Base-by-base conservation (phyloP, 2,329 filamentous ascomycete species). In the Colletotrichum kahawae region DNA sequence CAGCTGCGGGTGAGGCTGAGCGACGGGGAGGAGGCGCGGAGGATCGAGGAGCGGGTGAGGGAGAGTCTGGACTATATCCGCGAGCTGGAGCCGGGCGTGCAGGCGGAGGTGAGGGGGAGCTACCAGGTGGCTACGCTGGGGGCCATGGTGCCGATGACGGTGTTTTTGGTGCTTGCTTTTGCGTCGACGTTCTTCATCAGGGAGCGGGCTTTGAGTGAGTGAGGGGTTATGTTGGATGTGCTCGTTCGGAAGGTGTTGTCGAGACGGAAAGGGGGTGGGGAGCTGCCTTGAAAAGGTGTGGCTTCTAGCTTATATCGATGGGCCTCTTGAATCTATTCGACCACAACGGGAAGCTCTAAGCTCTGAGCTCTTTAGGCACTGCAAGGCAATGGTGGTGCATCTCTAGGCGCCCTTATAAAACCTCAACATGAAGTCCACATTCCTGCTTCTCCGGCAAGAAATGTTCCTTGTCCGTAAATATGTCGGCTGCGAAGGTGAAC, bases 51-150 rank as follows among this genome's bases (percentile, higher is more conserved):
- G 73, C 88, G 88, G 13, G 94, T 95, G 5, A 88, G 94, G 29
- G 88, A 94, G 82, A 95, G 91, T 79, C 86, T 96, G 56, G 90
- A 93, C 65, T 95, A 90, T 79, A 92, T 95, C 81, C 89, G 89
- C 62, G 85, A 88, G 6, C 86, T 96, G 38, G 90, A 94, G 7
- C 92, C 93, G 0, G 85, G 82, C 4, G 83, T 93, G 2, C 90
- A 89, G 31, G 84, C 81, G 14, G 82, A 93, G 14, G 94, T 96
- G 5, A 88, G 91, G 48, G 84, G 85, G 33, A 94, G 93, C 81
- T 96, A 96, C 82, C 90, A 91, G 56, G 70, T 82, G 10, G 85
- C 85, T 5, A 85, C 84, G 5, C 78, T 84, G 64, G 82, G 82
- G 60, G 85, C 87, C 2, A 86, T 89, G 71, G 81, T 81, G 1